Percentiles rank a stretch among this genome's conserved stretches.
phyloP scores from a whole-genome alignment of 768 basidiomycete genomes.

The Serendipita sp. region DNA sequence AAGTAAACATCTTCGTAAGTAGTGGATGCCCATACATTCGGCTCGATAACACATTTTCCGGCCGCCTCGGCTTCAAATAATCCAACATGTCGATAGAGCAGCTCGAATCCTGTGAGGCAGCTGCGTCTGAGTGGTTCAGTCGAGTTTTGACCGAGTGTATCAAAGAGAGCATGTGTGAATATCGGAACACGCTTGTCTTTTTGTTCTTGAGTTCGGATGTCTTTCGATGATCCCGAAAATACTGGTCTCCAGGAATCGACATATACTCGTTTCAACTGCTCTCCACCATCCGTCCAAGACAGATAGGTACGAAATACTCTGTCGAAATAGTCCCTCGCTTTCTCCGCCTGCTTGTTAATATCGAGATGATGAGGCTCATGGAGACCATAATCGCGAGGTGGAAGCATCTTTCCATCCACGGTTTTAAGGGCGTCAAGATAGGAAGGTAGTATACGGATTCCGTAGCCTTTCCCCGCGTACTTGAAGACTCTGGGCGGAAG shows the following conservation, averaged over 20 bases:
- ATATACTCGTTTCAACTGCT: neutral
- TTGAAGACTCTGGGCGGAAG: conserved; percentile 11
- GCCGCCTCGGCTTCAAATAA: conserved; percentile 9
- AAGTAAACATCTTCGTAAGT: neutral
- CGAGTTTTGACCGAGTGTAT: neutral
- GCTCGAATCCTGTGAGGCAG: conserved; percentile 9
- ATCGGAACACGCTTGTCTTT: neutral
- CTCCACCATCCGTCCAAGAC: neutral
- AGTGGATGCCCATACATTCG: neutral
- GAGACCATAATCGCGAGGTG: neutral
- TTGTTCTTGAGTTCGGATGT: neutral
- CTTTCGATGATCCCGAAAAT: neutral
- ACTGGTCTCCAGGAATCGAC: neutral
- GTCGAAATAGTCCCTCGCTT: conserved; percentile 3
- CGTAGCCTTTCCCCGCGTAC: conserved; percentile 12
- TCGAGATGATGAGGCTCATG: neutral
- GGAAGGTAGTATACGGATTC: conserved; percentile 11
- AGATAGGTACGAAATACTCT: neutral
- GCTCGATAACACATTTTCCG: conserved; percentile 2
- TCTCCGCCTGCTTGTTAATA: neutral
- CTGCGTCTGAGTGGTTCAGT: conserved; percentile 10
- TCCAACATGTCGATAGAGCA: conserved; percentile 13
- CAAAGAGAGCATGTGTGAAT: conserved; percentile 9
- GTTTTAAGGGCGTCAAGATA: conserved; percentile 8
- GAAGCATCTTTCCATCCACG: neutral